Evolutionary conservation across 306 rosid genomes (phyloP), one percentile per base, ranked within the genome.

Genomic region (Hippophae rhamnoides): DNA sequence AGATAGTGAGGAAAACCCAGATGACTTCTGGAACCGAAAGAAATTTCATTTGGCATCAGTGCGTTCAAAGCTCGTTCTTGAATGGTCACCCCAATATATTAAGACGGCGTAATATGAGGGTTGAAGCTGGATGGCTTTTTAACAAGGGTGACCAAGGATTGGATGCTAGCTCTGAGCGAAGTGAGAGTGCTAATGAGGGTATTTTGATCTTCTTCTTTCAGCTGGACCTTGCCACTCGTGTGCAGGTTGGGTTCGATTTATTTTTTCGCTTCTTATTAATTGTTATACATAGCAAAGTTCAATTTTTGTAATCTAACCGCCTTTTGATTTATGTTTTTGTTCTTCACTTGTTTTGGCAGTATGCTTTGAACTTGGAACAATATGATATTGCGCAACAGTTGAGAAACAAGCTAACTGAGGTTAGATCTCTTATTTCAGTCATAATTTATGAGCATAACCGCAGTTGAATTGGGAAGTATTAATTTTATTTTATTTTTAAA

Each of bases 191-290:
- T 52, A 87, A 85, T 74, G 94, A 90, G 73, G 87, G 79, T 80
- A 81, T 90, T 41, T 79, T 90, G 84, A 65, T 87, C 70, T 87
- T 90, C 83, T 87, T 87, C 68, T 90, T 90, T 70, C 95, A 81
- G 76, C 63, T 87, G 8, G 98, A 90, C 76, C 77, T 87, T 61
- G 95, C 92, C 48, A 90, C 98, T 51, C 78, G 98, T 72, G 98
- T 87, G 23, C 98, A 87, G 96, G 98, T 90, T 42, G 57, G 65
- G 10, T 9, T 48, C 54, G 43, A 43, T 58, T 54, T 73, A 6
- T 8, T 41, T 18, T 69, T 54, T 44, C 6, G 55, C 10, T 5
- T 56, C 64, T 14, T 27, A 18, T 18, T 18, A 18, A 13, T 47
- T 68, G 49, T 44, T 54, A 13, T 60, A 52, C 7, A 54, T 18